These are phyloP conservation scores for Exserohilum rostratum DNA, from an alignment of 2,329 filamentous ascomycete genomes.

Conservation along the genomic window DNA sequence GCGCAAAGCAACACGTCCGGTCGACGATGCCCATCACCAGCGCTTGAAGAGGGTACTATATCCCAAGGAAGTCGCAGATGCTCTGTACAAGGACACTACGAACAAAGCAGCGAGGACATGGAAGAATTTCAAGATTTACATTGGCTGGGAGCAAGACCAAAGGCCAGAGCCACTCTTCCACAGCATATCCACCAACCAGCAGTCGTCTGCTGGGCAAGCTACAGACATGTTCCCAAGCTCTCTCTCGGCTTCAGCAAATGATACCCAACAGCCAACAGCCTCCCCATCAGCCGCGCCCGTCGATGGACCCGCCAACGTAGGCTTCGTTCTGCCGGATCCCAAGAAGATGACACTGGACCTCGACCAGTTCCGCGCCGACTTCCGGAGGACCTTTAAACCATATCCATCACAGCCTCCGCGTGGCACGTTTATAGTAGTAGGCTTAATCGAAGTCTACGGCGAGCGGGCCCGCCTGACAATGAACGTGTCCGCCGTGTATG, in stretches of 20 bases:
- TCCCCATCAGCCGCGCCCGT: constrained; percentile 14
- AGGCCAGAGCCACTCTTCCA: constrained; percentile 21
- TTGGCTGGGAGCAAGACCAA: constrained; percentile 31
- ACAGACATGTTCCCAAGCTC: constrained; percentile 13
- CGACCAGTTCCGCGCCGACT: constrained; percentile 30
- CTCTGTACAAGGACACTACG: constrained; percentile 33
- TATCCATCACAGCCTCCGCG: constrained; percentile 46
- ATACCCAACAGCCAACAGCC: constrained; percentile 20
- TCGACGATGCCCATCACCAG: constrained; percentile 45
- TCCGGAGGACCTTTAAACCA: constrained; percentile 28
- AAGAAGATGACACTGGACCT: constrained; percentile 37
- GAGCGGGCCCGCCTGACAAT: constrained; percentile 49
- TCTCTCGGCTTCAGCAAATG: constrained; percentile 17
- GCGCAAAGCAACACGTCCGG: constrained; percentile 37
- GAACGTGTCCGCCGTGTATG: constrained; percentile 55
- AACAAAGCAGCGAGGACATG: constrained; percentile 26
- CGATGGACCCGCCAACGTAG: constrained; percentile 23
- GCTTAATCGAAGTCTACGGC: constrained; percentile 55
- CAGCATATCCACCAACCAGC: constrained; percentile 8
- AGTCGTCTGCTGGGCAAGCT: constrained; percentile 4
- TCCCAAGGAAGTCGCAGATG: constrained; percentile 28
- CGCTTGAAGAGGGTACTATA: constrained; percentile 37
- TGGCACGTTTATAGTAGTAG: constrained; percentile 53
- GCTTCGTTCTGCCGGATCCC: constrained; percentile 33
- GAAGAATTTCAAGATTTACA: constrained; percentile 30